Evolutionary conservation across 371 early-diverging fungal species (phyloP), one percentile per base, ranked within the genome.

Genomic region (Saksenaea oblongispora): DNA sequence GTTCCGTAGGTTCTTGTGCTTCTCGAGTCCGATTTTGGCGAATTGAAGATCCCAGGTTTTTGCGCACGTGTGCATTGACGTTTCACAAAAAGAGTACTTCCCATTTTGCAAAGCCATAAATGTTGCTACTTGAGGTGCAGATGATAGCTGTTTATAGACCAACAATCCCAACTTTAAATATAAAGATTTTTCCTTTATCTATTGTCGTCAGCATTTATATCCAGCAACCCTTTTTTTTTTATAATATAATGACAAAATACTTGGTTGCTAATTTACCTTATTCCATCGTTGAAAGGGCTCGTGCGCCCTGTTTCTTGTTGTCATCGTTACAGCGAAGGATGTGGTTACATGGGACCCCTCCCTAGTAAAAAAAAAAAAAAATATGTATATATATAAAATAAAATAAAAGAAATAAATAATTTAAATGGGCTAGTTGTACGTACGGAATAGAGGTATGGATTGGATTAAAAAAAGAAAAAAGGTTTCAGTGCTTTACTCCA

Each of bases 21-120:
- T 24, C 51, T 47, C 24, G 51, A 47, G 24, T 47, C 24, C 51
- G 51, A 17, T 47, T 47, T 47, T 22, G 17, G 24, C 17, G 51
- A 17, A 47, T 47, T 47, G 51, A 47, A 47, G 51, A 47, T 47
- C 51, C 51, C 51, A 47, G 51, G 51, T 47, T 17, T 39, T 39
- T 14, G 15, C 51, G 22, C 51, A 47, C 51, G 51, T 47, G 51
- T 47, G 51, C 51, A 0, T 47, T 22, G 17, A 47, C 24, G 51
- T 47, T 47, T 10, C 51, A 54, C 54, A 44, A 35, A 7, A n/a
- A 14, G 22, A 22, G 53, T 58, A 37, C 66, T 61, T n/a, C 63
- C 67, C 34, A 61, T 59, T 47, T 47, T 22, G 18, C 51, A 47
- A 74, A 64, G 41, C 66, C 65, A 47, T 68, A 57, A 47, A 67